These are phyloP conservation scores for Sporisorium graminicola DNA, from an alignment of 1,284 basidiomycete genomes.

Conservation along the genomic window DNA sequence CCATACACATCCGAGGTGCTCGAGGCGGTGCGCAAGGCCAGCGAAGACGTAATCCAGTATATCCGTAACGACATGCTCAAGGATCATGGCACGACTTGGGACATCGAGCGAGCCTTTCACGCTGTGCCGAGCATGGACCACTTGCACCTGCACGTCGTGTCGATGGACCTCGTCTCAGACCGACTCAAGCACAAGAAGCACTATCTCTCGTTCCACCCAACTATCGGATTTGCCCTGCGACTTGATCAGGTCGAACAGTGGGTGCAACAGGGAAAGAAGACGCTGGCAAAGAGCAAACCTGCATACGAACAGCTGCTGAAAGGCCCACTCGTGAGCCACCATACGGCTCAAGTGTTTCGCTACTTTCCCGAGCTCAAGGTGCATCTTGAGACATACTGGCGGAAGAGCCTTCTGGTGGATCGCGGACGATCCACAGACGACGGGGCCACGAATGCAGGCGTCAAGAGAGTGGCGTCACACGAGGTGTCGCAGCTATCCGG, in stretches of 20 bases:
- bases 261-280: conserved; percentile 7
- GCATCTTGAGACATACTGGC: conserved; percentile 39
- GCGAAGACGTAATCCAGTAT: conserved; percentile 69
- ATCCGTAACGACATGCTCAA: conserved; percentile 85
- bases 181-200: conserved; percentile 86
- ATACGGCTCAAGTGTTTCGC: conserved; percentile 18
- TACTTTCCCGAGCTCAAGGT: conserved; percentile 41
- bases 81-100: conserved; percentile 51
- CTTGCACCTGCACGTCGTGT: conserved; percentile 74
- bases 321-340: conserved; percentile 30
- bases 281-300: conserved; percentile 20
- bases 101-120: conserved; percentile 80
- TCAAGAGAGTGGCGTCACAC: not conserved
- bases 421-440: not conserved
- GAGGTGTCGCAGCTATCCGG: not conserved
- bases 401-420: not conserved
- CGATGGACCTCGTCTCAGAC: conserved; percentile 81
- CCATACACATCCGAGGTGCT: conserved; percentile 53
- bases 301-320: conserved; percentile 45
- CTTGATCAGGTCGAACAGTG: conserved; percentile 73
- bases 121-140: conserved; percentile 76
- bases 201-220: conserved; percentile 92
- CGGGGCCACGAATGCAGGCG: not conserved
- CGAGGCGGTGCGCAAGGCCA: conserved; percentile 32
- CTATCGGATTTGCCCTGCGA: conserved; percentile 85